Percentiles rank a stretch among this genome's conserved stretches.
phyloP scores from a whole-genome alignment of 192 early-diverging fungal genomes.

The Backusella mclennaniae region DNA sequence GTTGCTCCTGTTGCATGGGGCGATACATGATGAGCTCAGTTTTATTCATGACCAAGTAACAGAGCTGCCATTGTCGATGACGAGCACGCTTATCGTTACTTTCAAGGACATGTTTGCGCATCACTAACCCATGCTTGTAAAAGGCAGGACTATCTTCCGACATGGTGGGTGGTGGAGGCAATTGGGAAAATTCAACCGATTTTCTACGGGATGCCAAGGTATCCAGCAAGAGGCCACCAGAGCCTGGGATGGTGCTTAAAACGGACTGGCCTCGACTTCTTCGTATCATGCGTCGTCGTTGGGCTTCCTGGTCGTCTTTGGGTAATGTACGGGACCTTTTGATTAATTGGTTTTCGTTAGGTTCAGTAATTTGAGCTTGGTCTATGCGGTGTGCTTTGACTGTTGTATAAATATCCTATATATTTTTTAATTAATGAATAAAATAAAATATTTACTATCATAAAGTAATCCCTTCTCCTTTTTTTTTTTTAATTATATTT shows the following conservation, averaged over 20 bases:
- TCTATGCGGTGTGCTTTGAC: conserved; percentile 9
- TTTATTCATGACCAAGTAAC: conserved; percentile 9
- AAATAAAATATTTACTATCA: neutral
- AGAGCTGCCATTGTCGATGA: conserved; percentile 11
- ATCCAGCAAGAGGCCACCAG: neutral
- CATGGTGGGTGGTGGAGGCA: neutral
- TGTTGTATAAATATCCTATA: conserved; percentile 4
- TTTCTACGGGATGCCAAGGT: neutral
- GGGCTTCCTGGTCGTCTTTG: neutral
- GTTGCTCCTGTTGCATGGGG: conserved; percentile 1
- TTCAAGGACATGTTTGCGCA: conserved; percentile 16
- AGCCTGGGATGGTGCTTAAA: neutral
- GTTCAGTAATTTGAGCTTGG: neutral
- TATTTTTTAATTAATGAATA: neutral
- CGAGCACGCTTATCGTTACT: conserved; percentile 7
- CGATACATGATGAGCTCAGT: neutral
- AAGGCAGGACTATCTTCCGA: neutral
- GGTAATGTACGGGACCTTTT: neutral
- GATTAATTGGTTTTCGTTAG: neutral
- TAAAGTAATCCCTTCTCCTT: neutral
- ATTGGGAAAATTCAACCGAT: neutral
- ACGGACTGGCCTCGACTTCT: conserved; percentile 1
- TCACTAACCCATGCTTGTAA: neutral
- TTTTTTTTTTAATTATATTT: neutral
- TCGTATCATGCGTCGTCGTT: neutral